Base-by-base conservation (phyloP, 2,329 filamentous ascomycete species). In the Epichloe gansuensis region DNA sequence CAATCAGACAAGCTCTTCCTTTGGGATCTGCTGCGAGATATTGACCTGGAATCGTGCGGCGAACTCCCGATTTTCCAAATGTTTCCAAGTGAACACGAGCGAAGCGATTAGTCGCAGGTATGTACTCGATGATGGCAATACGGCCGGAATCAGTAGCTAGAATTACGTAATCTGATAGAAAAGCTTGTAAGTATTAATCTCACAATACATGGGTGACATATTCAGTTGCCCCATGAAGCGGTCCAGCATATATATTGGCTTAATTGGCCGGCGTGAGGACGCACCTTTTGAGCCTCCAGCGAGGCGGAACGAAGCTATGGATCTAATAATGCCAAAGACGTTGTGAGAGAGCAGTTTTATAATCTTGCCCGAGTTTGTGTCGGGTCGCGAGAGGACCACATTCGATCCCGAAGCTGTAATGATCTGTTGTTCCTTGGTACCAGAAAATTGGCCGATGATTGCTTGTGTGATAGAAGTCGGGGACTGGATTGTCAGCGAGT, bases 371-470 rank as follows among this genome's bases (percentile, higher is more conserved):
- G 91, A 85, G 1, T 82, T 78, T 25, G 89, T 83, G 65, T 95
- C 88, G 21, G 93, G 88, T 55, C 91, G 86, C 63, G 95, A 80
- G 52, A 98, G 81, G 39, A 86, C 86, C 56, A 98, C 80, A 59
- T 87, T 86, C 55, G 91, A 95, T 56, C 93, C 93, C 51, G 89
- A 91, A 47, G 87, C 91, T 31, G 91, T 91, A 67, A 96, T 82
- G 66, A 98, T 95, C 72, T 96, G 91, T 75, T 98, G 93, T 72
- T 96, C 91, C 73, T 91, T 94, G 58, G 89, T 95, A 60, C 91
- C 90, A 55, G 89, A 84, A 71, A 96, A 97, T 73, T 96, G 91
- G 62, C 93, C 94, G 54, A 95, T 79, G 59, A 96, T 86, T 58
- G 93, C 91, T 71, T 95, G 86, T 48, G 86, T 90, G 64, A 95